Evolutionary conservation across 192 early-diverging fungal genomes (phyloP).

Genomic region (Gigaspora rosea): DNA sequence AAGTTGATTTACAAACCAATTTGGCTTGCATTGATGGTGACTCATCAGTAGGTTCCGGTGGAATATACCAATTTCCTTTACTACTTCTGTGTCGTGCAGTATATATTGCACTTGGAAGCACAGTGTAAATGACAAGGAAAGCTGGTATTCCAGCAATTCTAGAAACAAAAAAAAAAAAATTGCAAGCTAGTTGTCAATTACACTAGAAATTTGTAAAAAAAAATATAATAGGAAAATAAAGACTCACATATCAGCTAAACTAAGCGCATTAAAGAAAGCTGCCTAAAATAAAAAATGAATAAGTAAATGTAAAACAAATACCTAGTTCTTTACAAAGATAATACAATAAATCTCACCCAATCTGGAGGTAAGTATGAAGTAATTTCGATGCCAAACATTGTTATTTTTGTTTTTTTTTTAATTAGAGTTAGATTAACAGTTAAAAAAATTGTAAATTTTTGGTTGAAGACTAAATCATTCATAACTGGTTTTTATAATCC

Average conservation of each 20-base stretch:
- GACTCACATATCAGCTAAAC: slow-evolving; percentile 18
- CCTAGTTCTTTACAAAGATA: background rate
- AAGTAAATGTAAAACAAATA: no score
- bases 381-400: background rate
- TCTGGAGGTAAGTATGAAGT: background rate
- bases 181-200: background rate
- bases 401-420: background rate
- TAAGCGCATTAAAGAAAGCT: slow-evolving; percentile 11
- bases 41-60: slow-evolving; percentile 25
- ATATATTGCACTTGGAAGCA: slow-evolving; percentile 25
- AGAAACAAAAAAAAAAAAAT: background rate
- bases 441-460: no score
- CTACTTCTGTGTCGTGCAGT: slow-evolving; percentile 23
- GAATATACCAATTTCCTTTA: slow-evolving; percentile 30
- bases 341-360: background rate
- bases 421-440: no score
- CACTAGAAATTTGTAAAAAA: background rate
- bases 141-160: slow-evolving; percentile 31
- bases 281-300: slow-evolving; percentile 1
- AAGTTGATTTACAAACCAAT: slow-evolving; percentile 24
- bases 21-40: slow-evolving; percentile 29
- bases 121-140: slow-evolving; percentile 28
- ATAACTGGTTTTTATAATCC: no score
- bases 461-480: no score
- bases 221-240: background rate